A percentile compares a stretch with the other conserved stretches of the same genome.
phyloP scores from a whole-genome alignment of 345 rosid genomes.

The Syzygium aromaticum region DNA sequence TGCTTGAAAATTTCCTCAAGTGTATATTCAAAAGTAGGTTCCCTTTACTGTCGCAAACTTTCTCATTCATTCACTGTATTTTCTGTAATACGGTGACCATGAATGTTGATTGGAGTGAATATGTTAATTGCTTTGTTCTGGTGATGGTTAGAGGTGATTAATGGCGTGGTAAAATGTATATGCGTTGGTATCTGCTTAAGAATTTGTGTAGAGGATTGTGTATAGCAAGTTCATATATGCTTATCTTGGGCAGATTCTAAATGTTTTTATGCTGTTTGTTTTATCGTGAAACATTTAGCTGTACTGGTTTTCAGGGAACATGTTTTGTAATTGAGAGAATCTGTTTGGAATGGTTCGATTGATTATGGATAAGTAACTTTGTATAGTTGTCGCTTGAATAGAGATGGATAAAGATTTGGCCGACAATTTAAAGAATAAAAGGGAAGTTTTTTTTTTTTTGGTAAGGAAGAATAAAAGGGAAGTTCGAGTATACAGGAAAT shows the following conservation, averaged over 20 bases:
- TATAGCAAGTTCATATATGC: neutral
- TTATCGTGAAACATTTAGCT: neutral
- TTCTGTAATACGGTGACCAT: neutral
- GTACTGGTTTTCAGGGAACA: rapidly evolving
- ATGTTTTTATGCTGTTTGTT: neutral
- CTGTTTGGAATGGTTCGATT: neutral
- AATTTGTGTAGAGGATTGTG: neutral
- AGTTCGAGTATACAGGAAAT: too few relatives aligned
- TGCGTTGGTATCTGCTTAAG: neutral
- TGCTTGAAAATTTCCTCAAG: neutral
- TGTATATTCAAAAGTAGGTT: neutral
- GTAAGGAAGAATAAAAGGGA: too few relatives aligned
- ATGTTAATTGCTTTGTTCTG: neutral
- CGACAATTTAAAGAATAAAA: too few relatives aligned
- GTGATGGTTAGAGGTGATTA: neutral
- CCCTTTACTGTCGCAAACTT: neutral
- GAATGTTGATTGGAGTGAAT: neutral
- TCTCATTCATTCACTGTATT: neutral
- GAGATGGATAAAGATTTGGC: too few relatives aligned
- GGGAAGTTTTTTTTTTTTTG: too few relatives aligned
- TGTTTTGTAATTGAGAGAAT: neutral
- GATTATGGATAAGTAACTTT: neutral
- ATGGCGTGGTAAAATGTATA: neutral
- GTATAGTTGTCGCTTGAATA: neutral
- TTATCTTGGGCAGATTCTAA: neutral